Evolutionary conservation across 805 yeast genomes (phyloP).

Genomic region (Candida corydali): DNA sequence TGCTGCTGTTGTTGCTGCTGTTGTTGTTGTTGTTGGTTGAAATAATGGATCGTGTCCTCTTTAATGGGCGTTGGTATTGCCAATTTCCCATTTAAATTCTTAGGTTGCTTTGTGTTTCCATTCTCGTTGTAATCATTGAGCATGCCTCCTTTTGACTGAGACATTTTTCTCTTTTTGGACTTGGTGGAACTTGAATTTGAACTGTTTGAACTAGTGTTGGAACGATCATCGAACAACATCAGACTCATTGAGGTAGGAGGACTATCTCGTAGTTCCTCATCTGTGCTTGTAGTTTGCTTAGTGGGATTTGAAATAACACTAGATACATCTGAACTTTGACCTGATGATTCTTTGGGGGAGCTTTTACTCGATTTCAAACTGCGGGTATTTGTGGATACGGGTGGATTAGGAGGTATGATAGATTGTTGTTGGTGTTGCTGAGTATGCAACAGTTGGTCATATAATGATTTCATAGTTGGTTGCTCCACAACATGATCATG

Average conservation of each 20-base stretch:
- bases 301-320: not conserved
- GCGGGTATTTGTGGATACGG: not conserved
- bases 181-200: not conserved
- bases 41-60: conserved; percentile 2
- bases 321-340: not conserved
- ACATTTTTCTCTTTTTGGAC: not conserved
- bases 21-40: not conserved
- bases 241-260: conserved; percentile 6
- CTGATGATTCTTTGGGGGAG: not conserved
- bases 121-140: not conserved
- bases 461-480: not conserved
- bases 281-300: not conserved
- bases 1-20: not conserved
- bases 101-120: not conserved
- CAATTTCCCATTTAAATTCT: not conserved
- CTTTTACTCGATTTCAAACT: not conserved
- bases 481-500: conserved; percentile 46
- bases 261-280: not conserved
- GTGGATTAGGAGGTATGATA: not conserved
- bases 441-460: not conserved
- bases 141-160: not conserved
- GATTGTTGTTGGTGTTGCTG: not conserved
- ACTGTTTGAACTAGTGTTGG: not conserved
- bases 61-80: conserved; percentile 4
- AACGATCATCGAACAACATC: conserved; percentile 1